phyloP scores from a whole-genome alignment of 805 yeast species.

The Zygotorulaspora florentina region DNA sequence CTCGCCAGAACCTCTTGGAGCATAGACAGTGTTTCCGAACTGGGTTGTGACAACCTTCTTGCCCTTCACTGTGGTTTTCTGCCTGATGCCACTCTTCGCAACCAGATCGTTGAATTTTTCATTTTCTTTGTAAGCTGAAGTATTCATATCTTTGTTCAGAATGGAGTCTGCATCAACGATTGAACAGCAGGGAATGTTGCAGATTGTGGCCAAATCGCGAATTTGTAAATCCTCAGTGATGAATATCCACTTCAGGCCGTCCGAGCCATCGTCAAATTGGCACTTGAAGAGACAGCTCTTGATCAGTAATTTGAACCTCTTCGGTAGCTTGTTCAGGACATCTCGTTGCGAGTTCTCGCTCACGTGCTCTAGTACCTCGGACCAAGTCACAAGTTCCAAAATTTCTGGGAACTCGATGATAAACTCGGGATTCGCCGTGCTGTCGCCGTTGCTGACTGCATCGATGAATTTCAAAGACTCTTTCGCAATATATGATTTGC shows the following conservation, averaged over 20 bases:
- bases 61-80: slow-evolving; percentile 25
- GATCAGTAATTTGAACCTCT: slow-evolving; percentile 49
- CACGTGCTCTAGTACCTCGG: slow-evolving; percentile 20
- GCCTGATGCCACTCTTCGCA: slow-evolving; percentile 19
- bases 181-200: slow-evolving; percentile 44
- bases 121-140: slow-evolving; percentile 22
- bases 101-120: slow-evolving; percentile 24
- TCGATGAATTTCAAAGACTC: slow-evolving; percentile 64
- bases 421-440: slow-evolving; percentile 21
- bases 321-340: slow-evolving; percentile 40
- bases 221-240: slow-evolving; percentile 56
- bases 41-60: slow-evolving; percentile 39
- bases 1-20: slow-evolving; percentile 57
- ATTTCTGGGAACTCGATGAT: slow-evolving; percentile 48
- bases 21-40: slow-evolving; percentile 48
- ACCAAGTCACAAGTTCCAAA: slow-evolving; percentile 25
- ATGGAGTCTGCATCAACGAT: slow-evolving; percentile 29
- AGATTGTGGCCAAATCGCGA: slow-evolving; percentile 56
- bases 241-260: slow-evolving; percentile 47
- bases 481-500: slow-evolving; percentile 59
- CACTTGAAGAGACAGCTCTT: slow-evolving; percentile 56
- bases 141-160: slow-evolving; percentile 25
- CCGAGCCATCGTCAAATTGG: slow-evolving; percentile 38
- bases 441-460: slow-evolving; percentile 24
- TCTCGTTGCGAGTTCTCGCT: slow-evolving; percentile 10